Evolutionary conservation across 2,329 filamentous ascomycete species (phyloP), one percentile per base, ranked within the genome.

Genomic region (Pestalotiopsis sp.): DNA sequence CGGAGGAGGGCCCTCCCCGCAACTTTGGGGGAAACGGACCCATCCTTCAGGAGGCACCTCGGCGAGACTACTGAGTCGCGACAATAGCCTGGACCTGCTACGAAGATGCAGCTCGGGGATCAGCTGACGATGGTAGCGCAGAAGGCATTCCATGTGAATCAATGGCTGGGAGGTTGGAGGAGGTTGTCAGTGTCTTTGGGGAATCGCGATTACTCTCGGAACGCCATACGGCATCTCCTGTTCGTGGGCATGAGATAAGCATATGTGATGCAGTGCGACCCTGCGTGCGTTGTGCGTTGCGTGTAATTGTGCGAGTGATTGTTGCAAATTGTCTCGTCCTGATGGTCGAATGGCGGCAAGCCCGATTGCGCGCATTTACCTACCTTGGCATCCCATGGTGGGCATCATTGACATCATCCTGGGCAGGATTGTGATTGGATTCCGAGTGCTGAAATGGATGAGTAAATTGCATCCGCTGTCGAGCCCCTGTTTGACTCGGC

Each of bases 21-120:
- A 62, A 62, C 59, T 62, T 62, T 27, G 59, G 59, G 59, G 36
- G n/a, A 61, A 17, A 20, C 14, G 59, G 57, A 12, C 23, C 57
- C 20, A 36, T 27, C 23, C 27, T 59, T 59, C 27, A 62, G 59
- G 59, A 62, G 59, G 59, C 27, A 62, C 59, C 31, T 62, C 59
- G 59, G 59, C 59, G 59, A 36, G 27, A 62, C 36, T 62, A 36
- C 11, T 59, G 36, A 39, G 36, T 39, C 27, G 59, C 59, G 59
- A 62, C 31, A 36, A 20, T 36, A 62, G 59, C 25, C 38, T 62
- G 59, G 7, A 62, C n/a, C 17, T 17, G 25, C 59, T n/a, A 36
- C 31, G 31, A 36, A 36, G 31, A 36, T 36, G 31, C 31, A 36
- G 31, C 31, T 36, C 31, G 0, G 31, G 27, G 31, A 36, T 36